Conservation (phyloP, 139 green algal species). For the Astrephomene gubernaculifera region DNA sequence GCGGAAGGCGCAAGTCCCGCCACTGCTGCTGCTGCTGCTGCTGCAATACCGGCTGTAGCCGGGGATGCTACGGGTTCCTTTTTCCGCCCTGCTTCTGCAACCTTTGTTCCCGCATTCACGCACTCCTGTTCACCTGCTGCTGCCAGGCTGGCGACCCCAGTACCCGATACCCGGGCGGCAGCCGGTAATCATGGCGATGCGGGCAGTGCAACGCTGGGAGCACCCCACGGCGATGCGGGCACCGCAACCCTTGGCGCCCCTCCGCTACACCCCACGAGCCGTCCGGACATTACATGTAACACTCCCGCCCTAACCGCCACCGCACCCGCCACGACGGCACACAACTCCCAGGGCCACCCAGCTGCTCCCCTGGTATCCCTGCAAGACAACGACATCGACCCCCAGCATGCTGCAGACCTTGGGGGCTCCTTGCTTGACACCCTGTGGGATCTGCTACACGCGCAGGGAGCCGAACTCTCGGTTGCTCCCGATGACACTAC, state of each 20-base stretch:
- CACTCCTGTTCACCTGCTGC: too few species aligned
- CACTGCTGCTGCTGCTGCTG: too few species aligned
- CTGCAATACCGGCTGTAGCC: too few species aligned
- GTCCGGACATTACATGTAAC: not conserved
- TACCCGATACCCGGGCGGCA: too few species aligned
- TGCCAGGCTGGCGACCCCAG: too few species aligned
- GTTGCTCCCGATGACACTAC: not conserved
- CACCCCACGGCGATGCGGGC: too few species aligned
- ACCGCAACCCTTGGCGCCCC: not conserved
- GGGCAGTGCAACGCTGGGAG: too few species aligned
- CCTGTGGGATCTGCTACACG: slow-evolving; percentile 22
- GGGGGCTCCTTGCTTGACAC: not conserved
- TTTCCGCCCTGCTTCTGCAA: too few species aligned
- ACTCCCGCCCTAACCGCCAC: not conserved
- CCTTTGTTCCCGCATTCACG: too few species aligned
- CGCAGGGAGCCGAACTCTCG: not conserved
- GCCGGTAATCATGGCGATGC: too few species aligned
- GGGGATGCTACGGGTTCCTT: too few species aligned
- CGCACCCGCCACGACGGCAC: not conserved
- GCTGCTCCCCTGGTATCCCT: slow-evolving; percentile 11
- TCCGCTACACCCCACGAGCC: not conserved
- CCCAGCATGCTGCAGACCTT: not conserved
- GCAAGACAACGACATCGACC: slow-evolving; percentile 32
- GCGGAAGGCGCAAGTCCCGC: too few species aligned
- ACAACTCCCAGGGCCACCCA: not conserved